phyloP scores from a whole-genome alignment of 306 rosid genomes.

The apple (Malus domestica) region DNA sequence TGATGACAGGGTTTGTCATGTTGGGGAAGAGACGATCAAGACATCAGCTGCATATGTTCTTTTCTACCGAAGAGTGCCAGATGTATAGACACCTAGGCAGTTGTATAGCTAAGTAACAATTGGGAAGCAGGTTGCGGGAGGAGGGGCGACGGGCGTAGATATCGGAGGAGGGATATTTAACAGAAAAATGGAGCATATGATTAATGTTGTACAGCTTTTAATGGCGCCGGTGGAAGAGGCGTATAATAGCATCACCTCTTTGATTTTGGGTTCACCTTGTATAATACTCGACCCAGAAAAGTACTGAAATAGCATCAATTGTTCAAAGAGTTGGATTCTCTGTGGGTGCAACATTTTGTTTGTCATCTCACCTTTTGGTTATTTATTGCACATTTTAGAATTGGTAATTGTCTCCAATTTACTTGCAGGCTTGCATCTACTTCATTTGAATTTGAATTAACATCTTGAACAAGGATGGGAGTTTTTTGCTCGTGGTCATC shows the following conservation, averaged over 20 bases:
- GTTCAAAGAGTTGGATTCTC: neutral
- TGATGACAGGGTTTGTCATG: conserved; percentile 51
- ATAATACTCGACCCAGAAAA: neutral
- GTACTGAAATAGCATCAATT: neutral
- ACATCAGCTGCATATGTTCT: conserved; percentile 81
- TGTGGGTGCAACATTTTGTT: neutral
- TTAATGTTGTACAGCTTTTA: conserved; percentile 38
- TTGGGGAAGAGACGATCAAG: conserved; percentile 40
- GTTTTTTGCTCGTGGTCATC: too few relatives aligned
- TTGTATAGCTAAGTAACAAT: conserved; percentile 23
- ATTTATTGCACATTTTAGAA: too few relatives aligned
- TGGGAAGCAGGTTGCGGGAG: conserved; percentile 11
- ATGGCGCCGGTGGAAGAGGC: neutral
- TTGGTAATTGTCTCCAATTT: too few relatives aligned
- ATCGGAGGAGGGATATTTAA: conserved; percentile 3
- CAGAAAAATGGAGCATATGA: conserved; percentile 17
- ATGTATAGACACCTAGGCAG: conserved; percentile 23
- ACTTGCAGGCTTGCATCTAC: neutral
- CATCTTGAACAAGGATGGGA: too few relatives aligned
- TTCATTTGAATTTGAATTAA: too few relatives aligned
- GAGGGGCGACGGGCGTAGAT: neutral
- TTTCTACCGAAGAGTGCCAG: conserved; percentile 59
- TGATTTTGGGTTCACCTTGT: neutral
- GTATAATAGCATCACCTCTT: neutral
- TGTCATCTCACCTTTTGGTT: too few relatives aligned